Evolutionary conservation across 345 rosid genomes (phyloP).

Genomic region (Lumnitzera racemosa): DNA sequence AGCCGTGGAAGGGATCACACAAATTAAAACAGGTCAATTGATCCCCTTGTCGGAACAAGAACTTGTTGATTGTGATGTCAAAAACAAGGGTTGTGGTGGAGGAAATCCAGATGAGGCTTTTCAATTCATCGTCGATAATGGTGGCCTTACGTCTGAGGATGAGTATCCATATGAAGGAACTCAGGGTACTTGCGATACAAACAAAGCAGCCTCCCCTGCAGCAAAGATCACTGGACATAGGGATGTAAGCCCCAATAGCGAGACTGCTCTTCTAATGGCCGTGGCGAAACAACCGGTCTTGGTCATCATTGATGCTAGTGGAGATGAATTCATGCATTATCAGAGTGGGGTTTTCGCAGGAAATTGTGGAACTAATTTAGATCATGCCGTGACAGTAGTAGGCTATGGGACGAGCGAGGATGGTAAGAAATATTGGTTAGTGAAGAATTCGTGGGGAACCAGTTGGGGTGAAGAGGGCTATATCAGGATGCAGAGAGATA

Average conservation of each 20-base stretch:
- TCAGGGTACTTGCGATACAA: not conserved
- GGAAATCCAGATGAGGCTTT: constrained; percentile 30
- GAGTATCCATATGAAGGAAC: constrained; percentile 16
- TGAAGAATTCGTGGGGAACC: constrained; percentile 12
- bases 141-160: constrained; percentile 25
- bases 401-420: constrained; percentile 11
- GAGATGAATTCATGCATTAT: constrained; percentile 15
- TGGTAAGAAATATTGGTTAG: constrained; percentile 8
- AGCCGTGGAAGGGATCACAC: constrained; percentile 29
- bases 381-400: constrained; percentile 15
- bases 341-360: constrained; percentile 3
- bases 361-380: not conserved
- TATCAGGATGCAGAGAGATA: constrained; percentile 8
- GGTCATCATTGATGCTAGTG: constrained; percentile 28
- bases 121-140: constrained; percentile 14
- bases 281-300: constrained; percentile 25
- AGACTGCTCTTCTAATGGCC: constrained; percentile 21
- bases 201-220: not conserved
- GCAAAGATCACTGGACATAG: too few relatives aligned
- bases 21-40: constrained; percentile 29
- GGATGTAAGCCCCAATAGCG: not conserved
- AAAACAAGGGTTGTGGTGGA: constrained; percentile 18
- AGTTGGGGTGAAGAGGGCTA: constrained; percentile 1
- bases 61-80: constrained; percentile 36
- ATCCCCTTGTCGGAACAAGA: constrained; percentile 44